Conservation (phyloP, 1,284 basidiomycete species). For the Ganoderma leucocontextum region DNA sequence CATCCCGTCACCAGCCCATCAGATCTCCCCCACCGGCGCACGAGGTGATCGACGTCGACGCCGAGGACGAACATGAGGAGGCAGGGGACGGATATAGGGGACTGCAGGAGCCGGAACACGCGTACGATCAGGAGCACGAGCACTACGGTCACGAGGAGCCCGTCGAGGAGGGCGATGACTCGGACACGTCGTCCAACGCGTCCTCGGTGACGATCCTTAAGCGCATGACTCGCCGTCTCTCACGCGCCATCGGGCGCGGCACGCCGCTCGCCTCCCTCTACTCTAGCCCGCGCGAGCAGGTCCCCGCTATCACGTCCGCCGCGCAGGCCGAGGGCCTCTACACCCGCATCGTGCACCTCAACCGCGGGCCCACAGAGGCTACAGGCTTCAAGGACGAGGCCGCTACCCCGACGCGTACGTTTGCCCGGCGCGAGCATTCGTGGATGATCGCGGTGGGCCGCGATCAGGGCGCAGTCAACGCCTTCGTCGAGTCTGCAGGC, state of each 20-base stretch:
- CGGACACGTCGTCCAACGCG: slow-evolving; percentile 17
- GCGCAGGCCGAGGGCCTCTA: slow-evolving; percentile 37
- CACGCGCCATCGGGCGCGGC: slow-evolving; percentile 46
- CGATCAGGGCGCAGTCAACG: slow-evolving; percentile 31
- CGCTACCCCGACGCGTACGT: slow-evolving; percentile 20
- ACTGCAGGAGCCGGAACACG: not conserved
- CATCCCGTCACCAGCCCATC: not conserved
- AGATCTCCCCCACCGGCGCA: not conserved
- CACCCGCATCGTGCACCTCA: slow-evolving; percentile 34
- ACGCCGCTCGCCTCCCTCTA: slow-evolving; percentile 40
- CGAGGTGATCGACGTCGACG: slow-evolving; percentile 21
- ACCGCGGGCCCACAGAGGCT: not conserved
- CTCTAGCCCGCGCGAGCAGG: slow-evolving; percentile 35
- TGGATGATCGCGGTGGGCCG: slow-evolving; percentile 35
- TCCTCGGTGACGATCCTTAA: slow-evolving; percentile 19
- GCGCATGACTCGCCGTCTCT: slow-evolving; percentile 82
- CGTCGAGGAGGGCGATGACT: slow-evolving; percentile 7
- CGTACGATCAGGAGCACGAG: not conserved
- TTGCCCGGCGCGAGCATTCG: slow-evolving; percentile 30
- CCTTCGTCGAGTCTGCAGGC: slow-evolving; percentile 23
- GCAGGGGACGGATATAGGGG: not conserved
- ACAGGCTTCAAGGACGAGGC: slow-evolving; percentile 33
- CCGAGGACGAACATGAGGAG: slow-evolving; percentile 8
- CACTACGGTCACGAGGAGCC: not conserved
- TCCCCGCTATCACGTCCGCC: slow-evolving; percentile 34